A percentile compares a stretch with the other conserved stretches of the same genome.
Evolutionary conservation across 2,329 filamentous ascomycete genomes (phyloP).

Genomic region (Zopfia rhizophila): DNA sequence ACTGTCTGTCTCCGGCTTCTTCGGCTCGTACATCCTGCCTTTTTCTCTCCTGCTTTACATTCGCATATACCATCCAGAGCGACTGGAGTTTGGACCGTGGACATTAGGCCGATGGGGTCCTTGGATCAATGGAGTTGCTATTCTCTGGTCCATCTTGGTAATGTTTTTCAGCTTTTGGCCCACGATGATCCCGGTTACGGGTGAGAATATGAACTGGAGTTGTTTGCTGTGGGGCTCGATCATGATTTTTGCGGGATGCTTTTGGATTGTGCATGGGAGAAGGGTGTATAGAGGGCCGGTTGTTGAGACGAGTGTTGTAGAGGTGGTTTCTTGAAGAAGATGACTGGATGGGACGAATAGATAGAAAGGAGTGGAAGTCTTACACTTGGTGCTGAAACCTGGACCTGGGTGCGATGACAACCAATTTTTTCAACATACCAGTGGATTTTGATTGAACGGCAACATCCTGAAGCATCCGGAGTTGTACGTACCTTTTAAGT

Average conservation of each 20-base stretch:
- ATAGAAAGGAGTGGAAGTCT: too few relatives aligned
- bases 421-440: too few relatives aligned
- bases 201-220: slow-evolving; percentile 34
- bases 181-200: slow-evolving; percentile 24
- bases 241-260: slow-evolving; percentile 26
- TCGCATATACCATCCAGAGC: slow-evolving; percentile 17
- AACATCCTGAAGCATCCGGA: too few relatives aligned
- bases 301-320: slow-evolving; percentile 18
- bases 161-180: slow-evolving; percentile 37
- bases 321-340: too few relatives aligned
- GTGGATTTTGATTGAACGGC: too few relatives aligned
- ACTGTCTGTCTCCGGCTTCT: slow-evolving; percentile 22
- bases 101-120: slow-evolving; percentile 24
- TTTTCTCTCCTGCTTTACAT: slow-evolving; percentile 5
- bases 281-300: slow-evolving; percentile 29
- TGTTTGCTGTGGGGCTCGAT: slow-evolving; percentile 28
- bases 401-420: too few relatives aligned
- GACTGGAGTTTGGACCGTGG: slow-evolving; percentile 16
- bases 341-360: too few relatives aligned
- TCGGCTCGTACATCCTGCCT: slow-evolving; percentile 2
- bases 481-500: too few relatives aligned
- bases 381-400: too few relatives aligned
- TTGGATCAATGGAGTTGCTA: slow-evolving; percentile 23
- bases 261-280: slow-evolving; percentile 27
- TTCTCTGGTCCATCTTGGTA: slow-evolving; percentile 25